phyloP scores from a whole-genome alignment of 768 basidiomycete genomes.

The Lactarius evosmus region DNA sequence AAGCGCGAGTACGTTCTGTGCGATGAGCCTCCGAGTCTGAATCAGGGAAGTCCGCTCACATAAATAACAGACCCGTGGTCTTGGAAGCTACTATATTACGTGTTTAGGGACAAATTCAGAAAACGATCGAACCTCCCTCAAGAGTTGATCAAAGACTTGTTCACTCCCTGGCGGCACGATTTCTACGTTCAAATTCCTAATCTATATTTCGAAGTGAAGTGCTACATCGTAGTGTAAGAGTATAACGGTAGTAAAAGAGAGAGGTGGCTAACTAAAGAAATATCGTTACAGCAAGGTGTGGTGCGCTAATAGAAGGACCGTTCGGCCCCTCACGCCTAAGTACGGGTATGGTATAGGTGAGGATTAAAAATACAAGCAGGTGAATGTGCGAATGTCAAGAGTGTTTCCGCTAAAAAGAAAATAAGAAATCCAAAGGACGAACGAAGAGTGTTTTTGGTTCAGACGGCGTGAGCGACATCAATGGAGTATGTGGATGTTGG shows the following conservation, averaged over 20 bases:
- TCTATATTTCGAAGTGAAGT: not conserved
- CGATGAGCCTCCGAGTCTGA: not conserved
- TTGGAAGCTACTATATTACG: too few relatives aligned
- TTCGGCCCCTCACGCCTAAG: not conserved
- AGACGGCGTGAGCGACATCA: conserved; percentile 12
- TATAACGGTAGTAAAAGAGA: too few relatives aligned
- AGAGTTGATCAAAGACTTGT: not conserved
- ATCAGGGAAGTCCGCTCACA: not conserved
- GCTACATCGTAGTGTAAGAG: conserved; percentile 15
- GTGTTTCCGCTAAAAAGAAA: not conserved
- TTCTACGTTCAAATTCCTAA: not conserved
- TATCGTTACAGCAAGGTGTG: conserved; percentile 11
- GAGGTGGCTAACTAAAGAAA: not conserved
- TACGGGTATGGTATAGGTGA: conserved; percentile 6
- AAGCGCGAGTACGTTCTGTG: too few relatives aligned
- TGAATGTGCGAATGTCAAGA: not conserved
- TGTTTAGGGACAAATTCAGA: too few relatives aligned
- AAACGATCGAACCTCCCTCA: not conserved
- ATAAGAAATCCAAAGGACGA: not conserved
- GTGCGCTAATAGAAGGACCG: not conserved
- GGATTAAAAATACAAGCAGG: conserved; percentile 16
- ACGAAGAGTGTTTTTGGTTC: not conserved
- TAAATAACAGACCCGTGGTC: too few relatives aligned
- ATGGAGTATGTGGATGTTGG: conserved; percentile 1
- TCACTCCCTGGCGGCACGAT: not conserved